phyloP scores from a whole-genome alignment of 2,329 filamentous ascomycete genomes.

The Pseudocercospora ulei region DNA sequence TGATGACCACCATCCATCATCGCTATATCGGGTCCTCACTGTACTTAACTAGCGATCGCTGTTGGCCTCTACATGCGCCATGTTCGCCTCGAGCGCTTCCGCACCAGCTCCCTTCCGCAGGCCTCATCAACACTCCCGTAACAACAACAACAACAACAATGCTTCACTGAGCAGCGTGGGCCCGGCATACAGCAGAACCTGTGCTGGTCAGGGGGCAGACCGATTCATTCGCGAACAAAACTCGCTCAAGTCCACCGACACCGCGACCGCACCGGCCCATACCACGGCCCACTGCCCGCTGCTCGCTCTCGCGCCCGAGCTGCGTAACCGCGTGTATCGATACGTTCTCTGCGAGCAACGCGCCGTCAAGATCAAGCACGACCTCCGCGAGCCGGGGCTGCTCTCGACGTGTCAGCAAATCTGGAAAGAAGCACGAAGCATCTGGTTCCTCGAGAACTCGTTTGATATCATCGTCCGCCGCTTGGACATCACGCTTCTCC shows the following conservation, averaged over 20 bases:
- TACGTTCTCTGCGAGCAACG: not conserved
- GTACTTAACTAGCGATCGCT: too few relatives aligned
- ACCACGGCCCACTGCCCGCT: not conserved
- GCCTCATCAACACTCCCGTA: too few relatives aligned
- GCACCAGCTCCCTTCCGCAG: too few relatives aligned
- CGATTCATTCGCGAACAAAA: not conserved
- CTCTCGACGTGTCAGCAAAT: slow-evolving; percentile 11
- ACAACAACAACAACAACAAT: too few relatives aligned
- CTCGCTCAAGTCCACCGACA: not conserved
- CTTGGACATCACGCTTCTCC: not conserved
- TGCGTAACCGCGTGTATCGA: not conserved
- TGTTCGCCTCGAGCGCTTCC: too few relatives aligned
- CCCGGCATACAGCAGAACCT: too few relatives aligned
- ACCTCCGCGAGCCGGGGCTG: slow-evolving; percentile 9
- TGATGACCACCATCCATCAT: too few relatives aligned
- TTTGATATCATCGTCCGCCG: slow-evolving; percentile 3
- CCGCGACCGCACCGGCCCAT: not conserved
- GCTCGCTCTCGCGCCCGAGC: not conserved
- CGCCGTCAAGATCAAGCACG: not conserved
- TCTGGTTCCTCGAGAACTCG: slow-evolving; percentile 8
- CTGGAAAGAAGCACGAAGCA: slow-evolving; percentile 9
- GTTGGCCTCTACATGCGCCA: too few relatives aligned
- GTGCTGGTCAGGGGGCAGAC: not conserved
- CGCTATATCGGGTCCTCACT: too few relatives aligned
- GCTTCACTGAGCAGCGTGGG: too few relatives aligned